These are phyloP conservation scores for Rhododendron ovatum DNA, from an alignment of 148 eudicot species.

Conservation along the genomic window DNA sequence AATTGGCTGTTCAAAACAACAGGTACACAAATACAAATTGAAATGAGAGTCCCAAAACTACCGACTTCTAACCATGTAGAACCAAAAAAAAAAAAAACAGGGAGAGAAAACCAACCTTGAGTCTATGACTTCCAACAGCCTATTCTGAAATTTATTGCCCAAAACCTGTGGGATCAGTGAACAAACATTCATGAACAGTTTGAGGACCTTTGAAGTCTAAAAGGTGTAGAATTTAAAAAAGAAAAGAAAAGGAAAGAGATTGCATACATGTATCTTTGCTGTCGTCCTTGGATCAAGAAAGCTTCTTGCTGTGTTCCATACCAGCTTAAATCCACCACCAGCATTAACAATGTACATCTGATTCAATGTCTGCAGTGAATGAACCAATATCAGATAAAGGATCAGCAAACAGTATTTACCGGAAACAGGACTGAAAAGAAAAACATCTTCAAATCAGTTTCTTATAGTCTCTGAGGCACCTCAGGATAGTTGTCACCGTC, in stretches of 20 bases:
- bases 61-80: neutral
- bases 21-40: conserved; percentile 13
- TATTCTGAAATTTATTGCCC: conserved; percentile 70
- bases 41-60: conserved; percentile 6
- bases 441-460: neutral
- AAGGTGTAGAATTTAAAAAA: neutral
- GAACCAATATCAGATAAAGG: conserved; percentile 11
- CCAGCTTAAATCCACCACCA: conserved; percentile 77
- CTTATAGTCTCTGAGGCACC: conserved; percentile 34
- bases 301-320: conserved; percentile 74
- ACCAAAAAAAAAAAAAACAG: neutral
- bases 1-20: conserved; percentile 57
- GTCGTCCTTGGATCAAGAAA: conserved; percentile 89
- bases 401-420: neutral
- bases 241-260: neutral
- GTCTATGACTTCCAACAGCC: conserved; percentile 68
- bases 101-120: conserved; percentile 43
- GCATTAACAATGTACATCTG: conserved; percentile 95
- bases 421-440: neutral
- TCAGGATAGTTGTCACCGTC: conserved; percentile 97
- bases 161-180: conserved; percentile 51
- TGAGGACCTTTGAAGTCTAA: conserved; percentile 2
- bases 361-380: conserved; percentile 64
- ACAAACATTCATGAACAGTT: conserved; percentile 1
- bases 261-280: conserved; percentile 72